Evolutionary conservation across 495 filamentous ascomycete genomes (phyloP), one percentile per base, ranked within the genome.

Genomic region (Penicillium subrubescens): DNA sequence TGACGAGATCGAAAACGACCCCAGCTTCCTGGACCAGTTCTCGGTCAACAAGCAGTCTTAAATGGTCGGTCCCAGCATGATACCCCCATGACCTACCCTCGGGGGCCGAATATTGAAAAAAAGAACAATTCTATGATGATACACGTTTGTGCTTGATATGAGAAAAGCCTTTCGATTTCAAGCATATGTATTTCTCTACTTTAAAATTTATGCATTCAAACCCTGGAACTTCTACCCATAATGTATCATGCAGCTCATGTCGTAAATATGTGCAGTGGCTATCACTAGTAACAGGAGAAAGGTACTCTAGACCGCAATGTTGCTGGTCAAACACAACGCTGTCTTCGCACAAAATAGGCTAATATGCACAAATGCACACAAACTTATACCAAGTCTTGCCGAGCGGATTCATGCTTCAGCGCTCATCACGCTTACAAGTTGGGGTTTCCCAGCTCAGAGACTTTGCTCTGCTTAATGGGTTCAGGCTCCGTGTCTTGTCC

Each of bases 11-110:
- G 78, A 81, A 48, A 86, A 85, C 63, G 90, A 93, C 71, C 84
- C 88, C 0, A 88, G 91, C 43, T 98, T 96, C 78, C 79, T 97
- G 63, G 86, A 84, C 61, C 81, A 87, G 37, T 92, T 89, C 72
- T 81, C 81, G 5, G 80, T 81, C 25, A 81, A 71, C 58, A 82
- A 80, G 67, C 67, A 80, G 67, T 65, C 73, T 25, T 55, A 48
- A 25, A 35, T 51, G 41, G 34, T 34, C 65, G 46, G 61, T 58
- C 43, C 48, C 37, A 54, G 63, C 60, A 71, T 61, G 59, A 73
- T 73, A 73, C 71, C 71, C 71, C 68, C 71, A 71, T 66, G 59
- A 58, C 56, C 35, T 41, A 50, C 52, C 46, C 33, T 57, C 44
- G 14, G 44, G 46, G 57, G 35, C 62, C 62, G 64, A 65, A 70